Conservation (phyloP, 306 rosid genomes). For the Gillenia trifoliata region DNA sequence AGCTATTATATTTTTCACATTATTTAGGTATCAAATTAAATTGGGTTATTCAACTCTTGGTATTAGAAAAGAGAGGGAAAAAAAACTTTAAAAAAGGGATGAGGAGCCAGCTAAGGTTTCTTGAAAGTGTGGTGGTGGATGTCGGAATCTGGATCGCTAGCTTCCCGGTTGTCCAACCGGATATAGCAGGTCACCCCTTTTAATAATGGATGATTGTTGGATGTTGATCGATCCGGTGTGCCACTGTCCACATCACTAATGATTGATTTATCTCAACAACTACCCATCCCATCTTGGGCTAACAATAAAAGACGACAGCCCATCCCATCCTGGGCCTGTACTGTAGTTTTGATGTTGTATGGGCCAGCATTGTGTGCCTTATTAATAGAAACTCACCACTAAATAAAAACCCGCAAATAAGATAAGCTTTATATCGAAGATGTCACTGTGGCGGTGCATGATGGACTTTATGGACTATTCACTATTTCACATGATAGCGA, state of each 20-base stretch:
- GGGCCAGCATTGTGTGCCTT: too few species aligned
- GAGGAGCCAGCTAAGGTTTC: neutral
- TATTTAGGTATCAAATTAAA: too few species aligned
- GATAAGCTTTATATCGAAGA: too few species aligned
- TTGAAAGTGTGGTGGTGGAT: conserved; percentile 4
- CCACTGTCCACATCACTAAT: neutral
- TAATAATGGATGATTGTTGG: neutral
- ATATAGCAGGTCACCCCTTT: neutral
- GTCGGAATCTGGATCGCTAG: conserved; percentile 5
- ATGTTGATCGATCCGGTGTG: neutral
- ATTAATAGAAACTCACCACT: too few species aligned
- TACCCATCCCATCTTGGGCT: neutral
- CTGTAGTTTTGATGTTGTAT: too few species aligned
- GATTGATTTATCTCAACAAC: neutral
- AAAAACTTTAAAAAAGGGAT: neutral
- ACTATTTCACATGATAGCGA: too few species aligned
- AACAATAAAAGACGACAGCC: neutral
- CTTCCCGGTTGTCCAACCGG: conserved; percentile 5
- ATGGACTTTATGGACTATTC: too few species aligned
- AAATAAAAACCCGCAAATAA: too few species aligned
- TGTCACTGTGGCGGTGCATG: too few species aligned
- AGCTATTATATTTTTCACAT: too few species aligned
- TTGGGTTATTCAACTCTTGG: too few species aligned
- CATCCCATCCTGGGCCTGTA: too few species aligned
- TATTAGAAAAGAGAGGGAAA: neutral